Conservation (phyloP, 495 filamentous ascomycete species). For the Durotheca rogersii region DNA sequence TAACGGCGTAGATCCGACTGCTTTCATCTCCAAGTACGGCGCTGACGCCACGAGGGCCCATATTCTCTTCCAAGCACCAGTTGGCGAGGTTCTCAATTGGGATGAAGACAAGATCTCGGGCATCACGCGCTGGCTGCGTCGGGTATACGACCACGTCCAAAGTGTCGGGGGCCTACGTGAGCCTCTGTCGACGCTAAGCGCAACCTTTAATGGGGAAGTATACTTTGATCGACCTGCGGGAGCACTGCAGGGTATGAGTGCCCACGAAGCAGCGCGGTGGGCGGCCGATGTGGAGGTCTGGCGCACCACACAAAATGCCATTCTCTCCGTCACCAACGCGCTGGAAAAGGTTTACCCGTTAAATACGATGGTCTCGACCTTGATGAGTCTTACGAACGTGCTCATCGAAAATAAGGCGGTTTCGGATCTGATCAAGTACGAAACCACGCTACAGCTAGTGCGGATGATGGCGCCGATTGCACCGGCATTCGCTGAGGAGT, state of each 20-base stretch:
- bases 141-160: conserved; percentile 60
- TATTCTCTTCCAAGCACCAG: conserved; percentile 82
- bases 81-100: conserved; percentile 83
- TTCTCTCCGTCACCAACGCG: conserved; percentile 66
- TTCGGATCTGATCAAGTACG: conserved; percentile 29
- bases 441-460: conserved; percentile 53
- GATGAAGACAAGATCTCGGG: conserved; percentile 81
- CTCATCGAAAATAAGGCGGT: conserved; percentile 42
- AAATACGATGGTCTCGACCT: conserved; percentile 78
- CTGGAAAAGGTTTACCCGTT: conserved; percentile 69
- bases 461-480: conserved; percentile 74
- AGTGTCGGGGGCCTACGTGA: conserved; percentile 27
- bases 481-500: conserved; percentile 76
- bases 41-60: conserved; percentile 84
- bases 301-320: conserved; percentile 64
- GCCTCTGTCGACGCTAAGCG: background rate
- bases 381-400: conserved; percentile 75
- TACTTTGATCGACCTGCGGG: conserved; percentile 34
- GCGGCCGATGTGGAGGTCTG: conserved; percentile 60
- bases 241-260: conserved; percentile 18
- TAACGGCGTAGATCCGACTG: conserved; percentile 83
- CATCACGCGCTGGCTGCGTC: conserved; percentile 73
- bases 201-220: conserved; percentile 17
- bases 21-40: conserved; percentile 69
- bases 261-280: conserved; percentile 29